Conservation (phyloP, 176 grass and related monocot species). For the Musa beccarii region DNA sequence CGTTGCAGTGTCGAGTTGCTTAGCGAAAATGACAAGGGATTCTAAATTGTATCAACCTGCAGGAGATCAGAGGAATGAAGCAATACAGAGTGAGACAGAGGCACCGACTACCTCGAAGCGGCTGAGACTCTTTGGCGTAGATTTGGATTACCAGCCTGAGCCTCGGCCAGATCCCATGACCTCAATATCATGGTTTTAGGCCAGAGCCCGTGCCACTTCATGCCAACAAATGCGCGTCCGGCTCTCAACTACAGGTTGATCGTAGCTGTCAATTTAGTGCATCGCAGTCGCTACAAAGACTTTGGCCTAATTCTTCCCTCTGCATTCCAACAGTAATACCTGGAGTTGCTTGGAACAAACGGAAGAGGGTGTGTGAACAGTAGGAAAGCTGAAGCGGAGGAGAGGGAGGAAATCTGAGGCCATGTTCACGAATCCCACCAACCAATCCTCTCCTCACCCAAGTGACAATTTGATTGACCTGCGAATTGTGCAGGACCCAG, state of each 20-base stretch:
- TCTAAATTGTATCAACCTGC: neutral
- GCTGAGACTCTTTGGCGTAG: slow-evolving; percentile 13
- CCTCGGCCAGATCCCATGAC: neutral
- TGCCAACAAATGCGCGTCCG: neutral
- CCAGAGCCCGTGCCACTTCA: neutral
- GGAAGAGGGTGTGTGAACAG: neutral
- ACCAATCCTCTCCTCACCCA: neutral
- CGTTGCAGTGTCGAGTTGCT: neutral
- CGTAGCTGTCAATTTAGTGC: too few species aligned
- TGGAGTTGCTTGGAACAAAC: neutral
- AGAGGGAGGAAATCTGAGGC: neutral
- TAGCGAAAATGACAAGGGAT: neutral
- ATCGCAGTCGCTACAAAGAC: too few species aligned
- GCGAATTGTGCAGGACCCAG: slow-evolving; percentile 1
- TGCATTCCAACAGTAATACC: neutral
- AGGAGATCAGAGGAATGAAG: slow-evolving; percentile 1
- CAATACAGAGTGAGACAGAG: neutral
- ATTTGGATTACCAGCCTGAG: neutral
- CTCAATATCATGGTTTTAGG: neutral
- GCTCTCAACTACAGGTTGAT: neutral
- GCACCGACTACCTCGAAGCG: slow-evolving; percentile 2
- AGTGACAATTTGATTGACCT: neutral
- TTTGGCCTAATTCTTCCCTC: too few species aligned
- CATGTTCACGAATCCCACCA: slow-evolving; percentile 7
- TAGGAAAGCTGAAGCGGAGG: too few species aligned